Evolutionary conservation across 495 filamentous ascomycete species (phyloP).

Genomic region (Tuber magnatum): DNA sequence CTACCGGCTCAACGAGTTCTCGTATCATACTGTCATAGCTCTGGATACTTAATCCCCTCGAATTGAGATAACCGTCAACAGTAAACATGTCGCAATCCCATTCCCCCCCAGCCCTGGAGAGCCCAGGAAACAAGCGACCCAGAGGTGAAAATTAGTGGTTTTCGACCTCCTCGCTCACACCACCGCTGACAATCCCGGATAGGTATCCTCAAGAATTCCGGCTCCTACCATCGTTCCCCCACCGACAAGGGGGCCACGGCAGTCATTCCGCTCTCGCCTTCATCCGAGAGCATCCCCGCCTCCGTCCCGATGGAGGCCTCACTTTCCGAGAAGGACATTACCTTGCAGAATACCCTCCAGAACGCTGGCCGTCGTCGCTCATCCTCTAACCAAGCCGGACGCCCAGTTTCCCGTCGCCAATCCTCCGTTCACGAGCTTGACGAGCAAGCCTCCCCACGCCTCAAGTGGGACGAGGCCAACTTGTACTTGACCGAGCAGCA

Average conservation of each 20-base stretch:
- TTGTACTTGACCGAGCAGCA: slow-evolving; percentile 94
- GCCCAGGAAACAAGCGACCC: slow-evolving; percentile 56
- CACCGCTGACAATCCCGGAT: slow-evolving; percentile 12
- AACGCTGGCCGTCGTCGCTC: slow-evolving; percentile 88
- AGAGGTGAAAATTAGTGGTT: slow-evolving; percentile 55
- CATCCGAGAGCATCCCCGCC: slow-evolving; percentile 34
- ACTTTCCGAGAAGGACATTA: slow-evolving; percentile 72
- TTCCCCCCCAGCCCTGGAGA: slow-evolving; percentile 35
- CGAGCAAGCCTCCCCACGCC: slow-evolving; percentile 47
- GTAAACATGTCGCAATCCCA: slow-evolving; percentile 33
- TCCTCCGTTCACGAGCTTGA: slow-evolving; percentile 49
- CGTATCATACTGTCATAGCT: neutral
- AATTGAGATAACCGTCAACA: slow-evolving; percentile 10
- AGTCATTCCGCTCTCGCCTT: slow-evolving; percentile 46
- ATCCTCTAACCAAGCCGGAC: slow-evolving; percentile 55
- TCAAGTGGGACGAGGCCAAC: slow-evolving; percentile 98
- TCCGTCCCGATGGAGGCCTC: slow-evolving; percentile 42
- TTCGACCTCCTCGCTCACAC: slow-evolving; percentile 10
- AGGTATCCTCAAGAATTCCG: slow-evolving; percentile 90
- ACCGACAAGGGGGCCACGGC: slow-evolving; percentile 45
- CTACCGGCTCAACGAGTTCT: neutral
- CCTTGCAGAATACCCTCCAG: slow-evolving; percentile 82
- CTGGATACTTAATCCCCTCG: slow-evolving; percentile 12
- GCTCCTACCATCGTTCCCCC: slow-evolving; percentile 56
- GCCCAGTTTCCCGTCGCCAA: slow-evolving; percentile 61